Conservation (phyloP, 176 grass and related monocot species). For the Triticum timopheevii region DNA sequence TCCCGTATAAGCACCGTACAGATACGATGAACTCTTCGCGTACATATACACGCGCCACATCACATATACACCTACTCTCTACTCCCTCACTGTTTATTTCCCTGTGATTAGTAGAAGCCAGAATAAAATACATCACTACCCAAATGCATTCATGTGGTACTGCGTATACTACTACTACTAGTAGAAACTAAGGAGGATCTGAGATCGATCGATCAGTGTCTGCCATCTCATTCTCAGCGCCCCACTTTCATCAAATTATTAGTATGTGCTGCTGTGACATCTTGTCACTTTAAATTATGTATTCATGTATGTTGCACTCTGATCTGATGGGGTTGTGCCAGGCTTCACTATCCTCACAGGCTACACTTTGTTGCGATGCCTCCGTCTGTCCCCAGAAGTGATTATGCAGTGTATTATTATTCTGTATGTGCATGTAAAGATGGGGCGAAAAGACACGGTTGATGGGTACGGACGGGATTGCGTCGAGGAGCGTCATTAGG, state of each 20-base stretch:
- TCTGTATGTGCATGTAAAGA: background rate
- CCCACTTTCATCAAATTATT: background rate
- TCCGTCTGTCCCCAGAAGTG: background rate
- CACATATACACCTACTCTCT: background rate
- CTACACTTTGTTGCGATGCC: background rate
- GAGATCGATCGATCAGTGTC: background rate
- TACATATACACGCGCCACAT: background rate
- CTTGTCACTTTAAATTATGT: background rate
- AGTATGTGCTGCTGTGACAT: background rate
- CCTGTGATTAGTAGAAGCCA: background rate
- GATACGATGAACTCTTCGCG: background rate
- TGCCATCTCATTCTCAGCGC: background rate
- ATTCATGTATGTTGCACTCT: background rate
- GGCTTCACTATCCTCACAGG: background rate
- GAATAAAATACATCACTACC: background rate
- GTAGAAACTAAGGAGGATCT: background rate
- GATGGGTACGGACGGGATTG: background rate
- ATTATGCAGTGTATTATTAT: background rate
- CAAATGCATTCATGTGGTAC: background rate
- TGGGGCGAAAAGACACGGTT: background rate
- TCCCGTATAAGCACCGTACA: slow-evolving; percentile 22
- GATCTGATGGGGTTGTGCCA: background rate
- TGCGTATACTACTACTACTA: too few relatives aligned
- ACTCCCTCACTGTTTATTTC: background rate
- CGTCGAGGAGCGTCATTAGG: background rate